These are phyloP conservation scores for Cruciata laevipes DNA, from an alignment of 257 asterid genomes.

Conservation along the genomic window DNA sequence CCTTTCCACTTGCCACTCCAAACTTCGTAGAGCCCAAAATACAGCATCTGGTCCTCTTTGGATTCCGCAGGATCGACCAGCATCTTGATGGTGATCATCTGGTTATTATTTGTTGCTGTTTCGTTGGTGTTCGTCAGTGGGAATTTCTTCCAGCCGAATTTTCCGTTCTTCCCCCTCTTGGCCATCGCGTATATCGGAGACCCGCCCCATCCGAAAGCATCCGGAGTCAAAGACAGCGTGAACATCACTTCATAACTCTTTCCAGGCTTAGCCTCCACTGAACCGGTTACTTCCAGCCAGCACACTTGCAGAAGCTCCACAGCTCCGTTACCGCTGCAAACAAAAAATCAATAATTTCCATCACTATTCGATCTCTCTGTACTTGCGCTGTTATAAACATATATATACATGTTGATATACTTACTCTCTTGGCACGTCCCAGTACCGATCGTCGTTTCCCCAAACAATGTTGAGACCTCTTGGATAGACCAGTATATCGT, in stretches of 20 bases:
- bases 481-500: slow-evolving; percentile 15
- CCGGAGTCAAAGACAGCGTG: slow-evolving; percentile 26
- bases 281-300: slow-evolving; percentile 54
- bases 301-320: slow-evolving; percentile 37
- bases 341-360: background rate
- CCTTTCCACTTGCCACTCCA: slow-evolving; percentile 68
- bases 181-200: slow-evolving; percentile 41
- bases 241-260: slow-evolving; percentile 39
- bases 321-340: background rate
- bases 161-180: slow-evolving; percentile 29
- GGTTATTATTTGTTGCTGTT: no score
- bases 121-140: background rate
- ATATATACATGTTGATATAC: background rate
- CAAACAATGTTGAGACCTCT: slow-evolving; percentile 44
- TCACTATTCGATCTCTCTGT: background rate
- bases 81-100: background rate
- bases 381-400: no score
- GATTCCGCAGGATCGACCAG: background rate
- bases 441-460: slow-evolving; percentile 48
- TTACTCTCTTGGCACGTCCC: slow-evolving; percentile 34
- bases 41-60: slow-evolving; percentile 5
- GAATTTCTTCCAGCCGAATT: background rate
- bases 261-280: slow-evolving; percentile 8
- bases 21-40: slow-evolving; percentile 39
- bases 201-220: slow-evolving; percentile 51